A percentile compares a stretch with the other conserved stretches of the same genome.
Conservation (phyloP, 352 stramenopile genomes). For the Globisporangium heterothallicum region DNA sequence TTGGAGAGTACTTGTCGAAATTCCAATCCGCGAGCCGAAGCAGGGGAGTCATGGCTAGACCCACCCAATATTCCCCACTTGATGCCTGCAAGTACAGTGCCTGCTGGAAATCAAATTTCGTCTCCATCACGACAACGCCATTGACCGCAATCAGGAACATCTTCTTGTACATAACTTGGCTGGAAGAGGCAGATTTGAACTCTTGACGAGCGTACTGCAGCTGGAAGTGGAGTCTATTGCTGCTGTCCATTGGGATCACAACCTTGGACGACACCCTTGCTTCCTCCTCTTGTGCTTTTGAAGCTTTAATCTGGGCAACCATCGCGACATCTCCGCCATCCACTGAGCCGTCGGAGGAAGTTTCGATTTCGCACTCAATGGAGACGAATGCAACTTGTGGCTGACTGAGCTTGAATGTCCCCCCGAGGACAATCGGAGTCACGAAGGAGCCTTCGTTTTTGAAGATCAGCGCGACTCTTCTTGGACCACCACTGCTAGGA, state of each 20-base stretch:
- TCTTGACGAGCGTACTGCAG: constrained; percentile 47
- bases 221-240: constrained; percentile 23
- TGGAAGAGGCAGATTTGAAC: constrained; percentile 18
- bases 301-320: constrained; percentile 14
- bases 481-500: neutral
- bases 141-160: constrained; percentile 39
- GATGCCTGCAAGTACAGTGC: constrained; percentile 28
- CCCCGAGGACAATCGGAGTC: constrained; percentile 22
- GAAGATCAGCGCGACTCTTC: constrained; percentile 27
- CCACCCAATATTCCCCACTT: constrained; percentile 46
- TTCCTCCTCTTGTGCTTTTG: constrained; percentile 20
- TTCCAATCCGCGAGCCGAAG: constrained; percentile 40
- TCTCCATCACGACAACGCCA: constrained; percentile 38
- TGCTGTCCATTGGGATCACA: constrained; percentile 15
- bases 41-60: constrained; percentile 33
- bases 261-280: constrained; percentile 24
- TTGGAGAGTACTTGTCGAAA: constrained; percentile 48
- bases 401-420: constrained; percentile 32
- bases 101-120: constrained; percentile 42
- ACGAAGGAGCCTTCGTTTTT: constrained; percentile 27
- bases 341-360: constrained; percentile 14
- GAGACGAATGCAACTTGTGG: constrained; percentile 9
- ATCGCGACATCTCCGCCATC: constrained; percentile 25
- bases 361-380: constrained; percentile 13
- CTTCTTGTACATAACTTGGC: constrained; percentile 49